Base-by-base conservation (phyloP, 2,329 filamentous ascomycete genomes). In the Nigrospora sphaerica region DNA sequence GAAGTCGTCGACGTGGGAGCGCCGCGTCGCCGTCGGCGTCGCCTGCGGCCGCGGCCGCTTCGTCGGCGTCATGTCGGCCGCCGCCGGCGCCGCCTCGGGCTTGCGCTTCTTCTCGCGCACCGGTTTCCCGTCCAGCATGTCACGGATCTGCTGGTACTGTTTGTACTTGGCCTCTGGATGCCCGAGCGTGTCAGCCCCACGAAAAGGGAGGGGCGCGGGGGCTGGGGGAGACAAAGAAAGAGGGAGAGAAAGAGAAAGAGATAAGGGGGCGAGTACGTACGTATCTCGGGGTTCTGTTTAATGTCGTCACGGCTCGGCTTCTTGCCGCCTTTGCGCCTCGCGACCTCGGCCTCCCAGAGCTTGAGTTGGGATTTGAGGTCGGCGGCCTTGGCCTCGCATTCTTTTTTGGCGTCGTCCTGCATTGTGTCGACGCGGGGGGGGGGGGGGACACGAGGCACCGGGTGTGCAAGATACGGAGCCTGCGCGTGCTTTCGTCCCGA, bases 281-380 rank as follows among this genome's bases (percentile, higher is more conserved):
- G 83, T 57, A 91, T 89, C 0, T 77, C 75, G 7, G 78, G 74
- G 56, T 88, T 81, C 44, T 75, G 73, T 66, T 88, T 90, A 70
- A 92, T 90, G 57, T 89, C 86, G n/a, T 81, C 77, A 47, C 85
- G 77, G 42, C 75, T 71, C 4, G 87, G 83, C 68, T 89, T 91
- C 52, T 73, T 76, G 43, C 86, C 86, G 32, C 68, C 70, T 58
- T 91, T 76, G 14, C 70, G 62, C 19, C 69, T 68, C 6, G 78
- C 75, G 71, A 87, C 92, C 7, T 77, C 69, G 52, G 72, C 80
- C 61, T 93, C 88, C 82, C 86, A 93, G 53, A 65, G 64, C 65
- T 92, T 92, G 41, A 92, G 68, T 51, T 87, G 81, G 34, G 71
- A 67, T n/a, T 85, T 78, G n/a, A 90, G 68, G 42, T 72, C 59